These are phyloP conservation scores for Peronospora destructor DNA, from an alignment of 352 stramenopile genomes.

Conservation along the genomic window DNA sequence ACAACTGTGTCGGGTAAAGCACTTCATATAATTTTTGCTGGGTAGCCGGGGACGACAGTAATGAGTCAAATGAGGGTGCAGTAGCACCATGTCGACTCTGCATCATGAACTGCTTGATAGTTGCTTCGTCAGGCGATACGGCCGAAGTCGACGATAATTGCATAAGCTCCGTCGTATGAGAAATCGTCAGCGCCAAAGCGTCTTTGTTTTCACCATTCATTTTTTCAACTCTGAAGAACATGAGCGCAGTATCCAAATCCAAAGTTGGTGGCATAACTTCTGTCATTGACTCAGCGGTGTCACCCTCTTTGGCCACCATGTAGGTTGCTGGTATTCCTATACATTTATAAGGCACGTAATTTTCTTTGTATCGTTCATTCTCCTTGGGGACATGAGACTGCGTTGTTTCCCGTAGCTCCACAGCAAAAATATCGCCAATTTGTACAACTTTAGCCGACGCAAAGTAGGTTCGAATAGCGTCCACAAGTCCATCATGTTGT, in stretches of 20 bases:
- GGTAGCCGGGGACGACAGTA: slow-evolving; percentile 24
- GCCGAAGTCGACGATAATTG: slow-evolving; percentile 49
- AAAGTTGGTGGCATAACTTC: slow-evolving; percentile 45
- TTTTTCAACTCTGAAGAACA: slow-evolving; percentile 75
- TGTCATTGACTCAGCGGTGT: slow-evolving; percentile 6
- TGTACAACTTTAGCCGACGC: slow-evolving; percentile 52
- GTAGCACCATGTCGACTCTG: slow-evolving; percentile 17
- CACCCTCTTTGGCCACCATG: slow-evolving; percentile 16
- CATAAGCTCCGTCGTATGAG: slow-evolving; percentile 58
- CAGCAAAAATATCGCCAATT: slow-evolving; percentile 57
- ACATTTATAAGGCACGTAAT: slow-evolving; percentile 37
- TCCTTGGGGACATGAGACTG: slow-evolving; percentile 21
- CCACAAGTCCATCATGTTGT: slow-evolving; percentile 46
- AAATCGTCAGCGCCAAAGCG: slow-evolving; percentile 46
- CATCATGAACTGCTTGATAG: slow-evolving; percentile 43
- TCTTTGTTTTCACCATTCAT: slow-evolving; percentile 22
- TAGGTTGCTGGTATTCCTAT: slow-evolving; percentile 36
- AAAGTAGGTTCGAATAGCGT: slow-evolving; percentile 61
- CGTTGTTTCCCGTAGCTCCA: slow-evolving; percentile 45
- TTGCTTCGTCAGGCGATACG: slow-evolving; percentile 43
- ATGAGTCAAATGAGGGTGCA: slow-evolving; percentile 15
- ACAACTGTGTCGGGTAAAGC: slow-evolving; percentile 60
- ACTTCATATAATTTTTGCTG: slow-evolving; percentile 56
- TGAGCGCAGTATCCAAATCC: slow-evolving; percentile 49
- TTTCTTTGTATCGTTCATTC: slow-evolving; percentile 16